Evolutionary conservation across 805 yeast genomes (phyloP).

Genomic region (Schizosaccharomyces osmophilus): DNA sequence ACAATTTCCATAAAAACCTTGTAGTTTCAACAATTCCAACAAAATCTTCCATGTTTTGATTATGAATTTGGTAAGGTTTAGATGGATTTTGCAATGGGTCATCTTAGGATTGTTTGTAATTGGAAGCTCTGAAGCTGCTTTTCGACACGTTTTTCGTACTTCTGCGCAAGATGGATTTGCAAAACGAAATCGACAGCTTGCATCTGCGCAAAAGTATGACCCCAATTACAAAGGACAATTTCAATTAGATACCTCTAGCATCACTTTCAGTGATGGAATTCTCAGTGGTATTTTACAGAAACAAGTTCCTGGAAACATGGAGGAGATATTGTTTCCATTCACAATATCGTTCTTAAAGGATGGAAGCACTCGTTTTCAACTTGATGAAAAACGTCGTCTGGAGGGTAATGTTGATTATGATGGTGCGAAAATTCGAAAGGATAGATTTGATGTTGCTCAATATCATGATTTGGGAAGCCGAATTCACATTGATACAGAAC

Average conservation of each 20-base stretch:
- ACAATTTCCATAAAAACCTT: no score
- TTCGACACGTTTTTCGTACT: not conserved
- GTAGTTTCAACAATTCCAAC: no score
- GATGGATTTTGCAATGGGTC: not conserved
- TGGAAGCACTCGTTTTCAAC: not conserved
- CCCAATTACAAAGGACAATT: conserved; percentile 18
- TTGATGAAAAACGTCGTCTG: not conserved
- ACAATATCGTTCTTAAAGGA: conserved; percentile 21
- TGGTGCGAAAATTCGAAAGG: conserved; percentile 15
- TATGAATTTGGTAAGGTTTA: not conserved
- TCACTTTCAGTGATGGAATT: not conserved
- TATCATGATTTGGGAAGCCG: conserved; percentile 28
- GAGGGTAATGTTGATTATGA: conserved; percentile 10
- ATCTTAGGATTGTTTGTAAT: not conserved
- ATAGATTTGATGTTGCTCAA: conserved; percentile 36
- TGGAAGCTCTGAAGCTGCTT: not conserved
- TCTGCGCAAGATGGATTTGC: not conserved
- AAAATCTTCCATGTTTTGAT: no score
- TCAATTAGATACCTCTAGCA: conserved; percentile 16
- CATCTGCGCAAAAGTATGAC: conserved; percentile 16
- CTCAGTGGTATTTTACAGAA: conserved; percentile 25
- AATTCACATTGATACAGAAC: conserved; percentile 6
- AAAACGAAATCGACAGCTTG: conserved; percentile 30
- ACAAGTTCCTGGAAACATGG: conserved; percentile 11
- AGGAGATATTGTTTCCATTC: conserved; percentile 26